These are phyloP conservation scores for Punctularia strigosozonata DNA, from an alignment of 768 basidiomycete species.

Conservation along the genomic window DNA sequence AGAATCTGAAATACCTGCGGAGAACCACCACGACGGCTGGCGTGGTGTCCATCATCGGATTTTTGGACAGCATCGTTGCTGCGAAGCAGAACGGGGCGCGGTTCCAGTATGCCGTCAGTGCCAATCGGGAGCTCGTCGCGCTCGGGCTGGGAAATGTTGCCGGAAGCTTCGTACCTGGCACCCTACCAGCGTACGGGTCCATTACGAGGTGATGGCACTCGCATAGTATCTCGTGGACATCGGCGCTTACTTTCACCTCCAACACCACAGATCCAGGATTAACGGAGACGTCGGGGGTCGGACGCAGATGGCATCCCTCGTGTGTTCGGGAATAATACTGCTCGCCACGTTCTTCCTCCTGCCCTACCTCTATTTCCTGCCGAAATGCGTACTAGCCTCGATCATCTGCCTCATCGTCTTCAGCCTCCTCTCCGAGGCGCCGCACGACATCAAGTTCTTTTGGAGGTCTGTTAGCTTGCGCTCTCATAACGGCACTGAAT, in stretches of 20 bases:
- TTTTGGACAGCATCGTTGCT: slow-evolving; percentile 89
- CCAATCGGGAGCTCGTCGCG: slow-evolving; percentile 93
- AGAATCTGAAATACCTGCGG: slow-evolving; percentile 52
- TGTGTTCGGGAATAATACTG: slow-evolving; percentile 64
- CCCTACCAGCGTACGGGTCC: slow-evolving; percentile 85
- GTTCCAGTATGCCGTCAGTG: slow-evolving; percentile 81
- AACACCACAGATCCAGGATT: slow-evolving; percentile 49
- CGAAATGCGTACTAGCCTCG: slow-evolving; percentile 82
- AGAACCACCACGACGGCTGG: slow-evolving; percentile 79
- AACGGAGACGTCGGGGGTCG: slow-evolving; percentile 84
- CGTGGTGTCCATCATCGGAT: slow-evolving; percentile 75
- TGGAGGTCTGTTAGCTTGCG: slow-evolving; percentile 44
- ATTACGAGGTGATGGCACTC: slow-evolving; percentile 56
- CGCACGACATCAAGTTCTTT: slow-evolving; percentile 78
- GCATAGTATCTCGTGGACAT: slow-evolving; percentile 7
- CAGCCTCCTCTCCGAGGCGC: slow-evolving; percentile 72
- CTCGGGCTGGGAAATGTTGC: slow-evolving; percentile 76
- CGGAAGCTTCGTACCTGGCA: slow-evolving; percentile 76
- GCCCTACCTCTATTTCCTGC: slow-evolving; percentile 75
- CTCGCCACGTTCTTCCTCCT: slow-evolving; percentile 85
- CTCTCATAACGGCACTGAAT: not conserved
- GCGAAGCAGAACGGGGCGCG: slow-evolving; percentile 86
- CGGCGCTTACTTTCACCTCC: not conserved
- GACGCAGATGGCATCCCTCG: slow-evolving; percentile 80
- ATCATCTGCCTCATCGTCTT: slow-evolving; percentile 82